These are phyloP conservation scores for Malus hybrid DNA, from an alignment of 331 rosid genomes.

Conservation along the genomic window DNA sequence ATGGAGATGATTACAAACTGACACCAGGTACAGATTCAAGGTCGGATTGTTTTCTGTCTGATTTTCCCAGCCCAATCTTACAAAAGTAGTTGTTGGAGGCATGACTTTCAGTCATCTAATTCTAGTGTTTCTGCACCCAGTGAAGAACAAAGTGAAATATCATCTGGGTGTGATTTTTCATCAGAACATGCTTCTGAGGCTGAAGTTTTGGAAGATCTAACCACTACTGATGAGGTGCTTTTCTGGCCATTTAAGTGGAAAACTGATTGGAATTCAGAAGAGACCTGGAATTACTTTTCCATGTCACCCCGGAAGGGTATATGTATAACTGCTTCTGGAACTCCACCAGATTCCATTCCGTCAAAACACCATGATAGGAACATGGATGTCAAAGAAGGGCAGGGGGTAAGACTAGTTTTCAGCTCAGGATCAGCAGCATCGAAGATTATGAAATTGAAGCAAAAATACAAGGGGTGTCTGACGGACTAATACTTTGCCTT, in stretches of 20 bases:
- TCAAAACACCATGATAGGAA: not conserved
- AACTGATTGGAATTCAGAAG: conserved; percentile 22
- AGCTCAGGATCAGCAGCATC: conserved; percentile 12
- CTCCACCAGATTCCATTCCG: not conserved
- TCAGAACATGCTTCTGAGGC: not conserved
- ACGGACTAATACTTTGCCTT: not conserved
- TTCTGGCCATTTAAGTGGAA: conserved; percentile 44
- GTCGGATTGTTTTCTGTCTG: not conserved
- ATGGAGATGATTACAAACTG: no score
- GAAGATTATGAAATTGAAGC: not conserved
- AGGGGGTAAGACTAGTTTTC: conserved; percentile 7
- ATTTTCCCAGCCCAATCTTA: conserved; percentile 14
- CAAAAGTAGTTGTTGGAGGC: not conserved
- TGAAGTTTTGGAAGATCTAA: conserved; percentile 6
- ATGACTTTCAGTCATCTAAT: not conserved
- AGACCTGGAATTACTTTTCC: conserved; percentile 24
- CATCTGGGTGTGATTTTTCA: not conserved
- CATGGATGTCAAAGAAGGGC: not conserved
- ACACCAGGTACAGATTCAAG: not conserved
- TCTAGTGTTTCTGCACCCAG: not conserved
- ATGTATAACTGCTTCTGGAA: not conserved
- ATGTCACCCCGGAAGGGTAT: conserved; percentile 21
- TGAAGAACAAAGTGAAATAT: not conserved
- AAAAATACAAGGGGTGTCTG: not conserved
- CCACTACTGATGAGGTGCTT: conserved; percentile 29